Evolutionary conservation across 2,329 filamentous ascomycete genomes (phyloP).

Genomic region (Alternaria panax): DNA sequence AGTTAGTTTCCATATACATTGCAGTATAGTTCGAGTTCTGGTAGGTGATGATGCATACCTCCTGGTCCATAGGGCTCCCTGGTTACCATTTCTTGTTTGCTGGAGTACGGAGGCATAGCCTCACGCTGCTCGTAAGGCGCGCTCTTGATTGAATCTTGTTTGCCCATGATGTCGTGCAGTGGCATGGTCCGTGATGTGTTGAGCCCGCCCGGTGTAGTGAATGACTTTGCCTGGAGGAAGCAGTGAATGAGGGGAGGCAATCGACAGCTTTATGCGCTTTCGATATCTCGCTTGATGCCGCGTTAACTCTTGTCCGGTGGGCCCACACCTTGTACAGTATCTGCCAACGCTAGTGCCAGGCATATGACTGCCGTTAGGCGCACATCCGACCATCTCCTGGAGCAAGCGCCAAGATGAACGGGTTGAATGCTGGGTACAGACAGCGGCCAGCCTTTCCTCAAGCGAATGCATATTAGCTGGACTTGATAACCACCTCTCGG

Average conservation of each 20-base stretch:
- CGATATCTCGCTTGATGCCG: conserved; percentile 10
- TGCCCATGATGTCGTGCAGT: conserved; percentile 18
- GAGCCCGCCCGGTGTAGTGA: conserved; percentile 7
- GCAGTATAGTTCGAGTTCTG: neutral
- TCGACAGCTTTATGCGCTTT: conserved; percentile 9
- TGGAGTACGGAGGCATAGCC: conserved; percentile 21
- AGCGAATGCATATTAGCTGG: neutral
- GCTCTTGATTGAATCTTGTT: conserved; percentile 27
- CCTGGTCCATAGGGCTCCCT: conserved; percentile 43
- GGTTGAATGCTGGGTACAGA: neutral
- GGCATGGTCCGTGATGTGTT: conserved; percentile 1
- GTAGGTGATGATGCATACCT: conserved; percentile 27
- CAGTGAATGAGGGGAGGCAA: neutral
- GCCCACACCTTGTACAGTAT: conserved; percentile 10
- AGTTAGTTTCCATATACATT: conserved; percentile 6
- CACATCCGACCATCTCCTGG: conserved; percentile 1
- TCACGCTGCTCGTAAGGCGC: conserved; percentile 33
- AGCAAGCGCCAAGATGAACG: neutral
- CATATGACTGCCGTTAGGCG: conserved; percentile 7
- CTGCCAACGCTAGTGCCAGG: conserved; percentile 15
- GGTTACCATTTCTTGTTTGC: conserved; percentile 19
- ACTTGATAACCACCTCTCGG: neutral
- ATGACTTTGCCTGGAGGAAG: neutral
- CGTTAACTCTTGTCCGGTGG: conserved; percentile 15
- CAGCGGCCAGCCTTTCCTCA: neutral